Percentiles rank a stretch among this genome's conserved stretches.
phyloP scores from a whole-genome alignment of 768 basidiomycete species.

The Myochromella boudieri region DNA sequence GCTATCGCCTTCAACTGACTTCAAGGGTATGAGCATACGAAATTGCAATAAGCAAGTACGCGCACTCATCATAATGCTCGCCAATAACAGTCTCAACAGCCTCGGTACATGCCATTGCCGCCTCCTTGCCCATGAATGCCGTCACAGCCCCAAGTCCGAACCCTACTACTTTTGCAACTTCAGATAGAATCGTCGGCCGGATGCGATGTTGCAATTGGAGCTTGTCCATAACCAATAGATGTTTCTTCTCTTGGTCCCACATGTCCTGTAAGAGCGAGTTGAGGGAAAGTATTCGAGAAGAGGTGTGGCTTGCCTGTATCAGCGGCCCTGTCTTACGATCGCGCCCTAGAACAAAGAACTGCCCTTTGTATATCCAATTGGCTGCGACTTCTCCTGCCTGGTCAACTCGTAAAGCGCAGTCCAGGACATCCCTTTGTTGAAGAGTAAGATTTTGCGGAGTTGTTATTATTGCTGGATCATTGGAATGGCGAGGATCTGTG shows the following conservation, averaged over 20 bases:
- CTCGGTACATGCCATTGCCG: slow-evolving; percentile 98
- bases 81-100: slow-evolving; percentile 98
- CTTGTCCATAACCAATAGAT: slow-evolving; percentile 83
- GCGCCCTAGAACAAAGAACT: slow-evolving; percentile 68
- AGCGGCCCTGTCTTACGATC: slow-evolving; percentile 58
- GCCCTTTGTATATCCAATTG: slow-evolving; percentile 94
- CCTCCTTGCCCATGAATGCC: slow-evolving; percentile 86
- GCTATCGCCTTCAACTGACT: slow-evolving; percentile 85
- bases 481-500: slow-evolving; percentile 32
- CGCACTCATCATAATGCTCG: slow-evolving; percentile 97
- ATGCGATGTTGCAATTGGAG: slow-evolving; percentile 81
- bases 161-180: slow-evolving; percentile 84
- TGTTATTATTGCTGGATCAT: slow-evolving; percentile 43
- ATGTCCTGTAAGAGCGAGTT: slow-evolving; percentile 64
- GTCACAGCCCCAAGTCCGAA: slow-evolving; percentile 85
- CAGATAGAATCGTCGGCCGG: slow-evolving; percentile 81
- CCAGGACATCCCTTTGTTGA: slow-evolving; percentile 49
- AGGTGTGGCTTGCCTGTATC: slow-evolving; percentile 61
- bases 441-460: slow-evolving; percentile 55
- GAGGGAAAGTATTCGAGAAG: background rate
- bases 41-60: background rate
- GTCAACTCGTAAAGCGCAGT: slow-evolving; percentile 82
- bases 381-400: slow-evolving; percentile 96
- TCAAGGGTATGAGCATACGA: slow-evolving; percentile 10
- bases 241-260: slow-evolving; percentile 97